Conservation (phyloP, 2,329 filamentous ascomycete genomes). For the Aspergillus melleus region DNA sequence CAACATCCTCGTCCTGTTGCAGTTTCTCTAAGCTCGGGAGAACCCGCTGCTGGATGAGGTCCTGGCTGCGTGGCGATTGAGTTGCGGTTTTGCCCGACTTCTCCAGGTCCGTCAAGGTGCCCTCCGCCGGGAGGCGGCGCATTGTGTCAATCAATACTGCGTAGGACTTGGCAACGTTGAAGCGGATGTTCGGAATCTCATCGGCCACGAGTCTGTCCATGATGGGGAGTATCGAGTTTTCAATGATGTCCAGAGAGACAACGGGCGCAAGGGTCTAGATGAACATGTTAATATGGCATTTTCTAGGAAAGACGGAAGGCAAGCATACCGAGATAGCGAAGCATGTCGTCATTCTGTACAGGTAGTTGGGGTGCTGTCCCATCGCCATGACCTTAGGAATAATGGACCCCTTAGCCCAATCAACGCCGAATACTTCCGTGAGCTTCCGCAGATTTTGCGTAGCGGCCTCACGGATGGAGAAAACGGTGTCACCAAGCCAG, state of each 20-base stretch:
- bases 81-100: conserved; percentile 62
- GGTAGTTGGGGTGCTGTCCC: conserved; percentile 97
- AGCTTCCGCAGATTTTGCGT: conserved; percentile 98
- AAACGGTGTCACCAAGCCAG: conserved; percentile 97
- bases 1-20: conserved; percentile 95
- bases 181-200: conserved; percentile 97
- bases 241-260: conserved; percentile 89
- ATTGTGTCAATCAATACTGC: conserved; percentile 85
- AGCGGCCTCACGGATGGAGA: conserved; percentile 95
- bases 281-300: conserved; percentile 27
- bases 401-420: conserved; percentile 95
- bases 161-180: conserved; percentile 99
- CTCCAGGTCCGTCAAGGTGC: conserved; percentile 81
- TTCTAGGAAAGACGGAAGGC: neutral
- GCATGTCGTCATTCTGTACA: conserved; percentile 99
- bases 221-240: conserved; percentile 91
- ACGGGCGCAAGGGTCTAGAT: conserved; percentile 85
- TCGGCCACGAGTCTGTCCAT: conserved; percentile 90
- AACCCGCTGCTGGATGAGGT: conserved; percentile 82
- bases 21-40: conserved; percentile 90
- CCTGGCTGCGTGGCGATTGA: conserved; percentile 70
- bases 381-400: conserved; percentile 98
- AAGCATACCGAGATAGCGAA: conserved; percentile 91
- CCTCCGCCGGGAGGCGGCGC: conserved; percentile 83
- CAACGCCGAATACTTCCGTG: conserved; percentile 96